phyloP scores from a whole-genome alignment of 768 basidiomycete species.

The Clitopilus passeckerianus region DNA sequence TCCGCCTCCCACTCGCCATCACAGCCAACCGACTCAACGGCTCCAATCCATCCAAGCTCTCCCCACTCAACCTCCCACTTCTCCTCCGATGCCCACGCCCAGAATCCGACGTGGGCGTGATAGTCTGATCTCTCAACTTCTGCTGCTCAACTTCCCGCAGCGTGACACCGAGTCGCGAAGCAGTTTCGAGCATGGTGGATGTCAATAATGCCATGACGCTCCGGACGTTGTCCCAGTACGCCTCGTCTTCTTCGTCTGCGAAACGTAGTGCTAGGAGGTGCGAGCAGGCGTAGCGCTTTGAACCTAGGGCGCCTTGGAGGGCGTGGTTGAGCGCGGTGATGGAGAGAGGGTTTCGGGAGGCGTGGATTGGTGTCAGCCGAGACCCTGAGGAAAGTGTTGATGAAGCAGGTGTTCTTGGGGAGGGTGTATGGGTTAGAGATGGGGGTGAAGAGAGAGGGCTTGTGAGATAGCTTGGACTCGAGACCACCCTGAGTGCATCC shows the following conservation, averaged over 20 bases:
- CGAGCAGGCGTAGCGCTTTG: slow-evolving; percentile 74
- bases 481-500: slow-evolving; percentile 36
- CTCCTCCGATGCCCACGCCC: neutral
- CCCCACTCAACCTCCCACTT: neutral
- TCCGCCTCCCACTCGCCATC: slow-evolving; percentile 7
- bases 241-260: slow-evolving; percentile 61
- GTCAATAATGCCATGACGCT: slow-evolving; percentile 70
- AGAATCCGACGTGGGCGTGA: slow-evolving; percentile 26
- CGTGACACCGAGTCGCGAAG: slow-evolving; percentile 56
- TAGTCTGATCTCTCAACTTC: slow-evolving; percentile 45
- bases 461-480: slow-evolving; percentile 25
- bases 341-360: slow-evolving; percentile 62
- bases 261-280: slow-evolving; percentile 80
- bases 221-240: slow-evolving; percentile 83
- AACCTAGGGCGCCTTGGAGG: slow-evolving; percentile 61
- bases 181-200: slow-evolving; percentile 60
- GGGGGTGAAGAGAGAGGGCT: slow-evolving; percentile 15
- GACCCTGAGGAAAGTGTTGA: slow-evolving; percentile 42
- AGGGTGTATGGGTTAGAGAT: slow-evolving; percentile 20
- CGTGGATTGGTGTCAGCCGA: slow-evolving; percentile 57
- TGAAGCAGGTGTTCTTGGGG: slow-evolving; percentile 23
- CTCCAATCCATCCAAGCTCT: slow-evolving; percentile 2
- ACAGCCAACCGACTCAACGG: slow-evolving; percentile 6
- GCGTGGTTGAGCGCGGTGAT: slow-evolving; percentile 56
- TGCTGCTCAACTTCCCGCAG: slow-evolving; percentile 56